Percentiles rank a stretch among this genome's conserved stretches.
Evolutionary conservation across 441 rosid genomes (phyloP).

Genomic region (Lepidium campestre): DNA sequence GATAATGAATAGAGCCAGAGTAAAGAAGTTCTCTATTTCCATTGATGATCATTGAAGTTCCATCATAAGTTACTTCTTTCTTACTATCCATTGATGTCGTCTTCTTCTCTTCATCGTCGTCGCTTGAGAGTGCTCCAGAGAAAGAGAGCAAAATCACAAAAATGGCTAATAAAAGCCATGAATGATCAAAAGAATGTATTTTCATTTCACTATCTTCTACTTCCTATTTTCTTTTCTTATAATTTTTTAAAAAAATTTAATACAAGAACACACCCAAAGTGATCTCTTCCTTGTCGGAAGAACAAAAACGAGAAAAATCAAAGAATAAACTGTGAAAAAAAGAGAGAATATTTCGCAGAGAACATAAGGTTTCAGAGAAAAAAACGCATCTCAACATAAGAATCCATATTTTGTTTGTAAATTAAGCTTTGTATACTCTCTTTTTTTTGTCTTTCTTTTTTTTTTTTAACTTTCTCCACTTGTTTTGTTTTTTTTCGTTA

Average conservation of each 20-base stretch:
- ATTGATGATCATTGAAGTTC: slow-evolving; percentile 63
- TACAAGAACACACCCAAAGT: slow-evolving; percentile 11
- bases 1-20: slow-evolving; percentile 92
- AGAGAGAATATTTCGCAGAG: slow-evolving; percentile 17
- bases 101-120: not conserved
- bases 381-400: slow-evolving; percentile 20
- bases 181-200: slow-evolving; percentile 7
- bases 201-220: not conserved
- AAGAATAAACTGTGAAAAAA: slow-evolving; percentile 3
- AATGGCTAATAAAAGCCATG: slow-evolving; percentile 20
- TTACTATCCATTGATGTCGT: not conserved
- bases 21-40: slow-evolving; percentile 77
- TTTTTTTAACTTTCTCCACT: not conserved
- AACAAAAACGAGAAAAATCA: slow-evolving; percentile 24
- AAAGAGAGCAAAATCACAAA: slow-evolving; percentile 26
- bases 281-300: slow-evolving; percentile 19
- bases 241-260: not conserved
- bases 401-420: slow-evolving; percentile 19
- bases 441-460: slow-evolving; percentile 11
- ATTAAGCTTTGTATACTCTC: not conserved
- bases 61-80: slow-evolving; percentile 58
- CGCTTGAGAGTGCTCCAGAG: not conserved
- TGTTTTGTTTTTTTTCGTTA: not conserved
- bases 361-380: slow-evolving; percentile 16
- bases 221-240: not conserved